These are phyloP conservation scores for Starmera caribaea DNA, from an alignment of 805 yeast genomes.

Conservation along the genomic window DNA sequence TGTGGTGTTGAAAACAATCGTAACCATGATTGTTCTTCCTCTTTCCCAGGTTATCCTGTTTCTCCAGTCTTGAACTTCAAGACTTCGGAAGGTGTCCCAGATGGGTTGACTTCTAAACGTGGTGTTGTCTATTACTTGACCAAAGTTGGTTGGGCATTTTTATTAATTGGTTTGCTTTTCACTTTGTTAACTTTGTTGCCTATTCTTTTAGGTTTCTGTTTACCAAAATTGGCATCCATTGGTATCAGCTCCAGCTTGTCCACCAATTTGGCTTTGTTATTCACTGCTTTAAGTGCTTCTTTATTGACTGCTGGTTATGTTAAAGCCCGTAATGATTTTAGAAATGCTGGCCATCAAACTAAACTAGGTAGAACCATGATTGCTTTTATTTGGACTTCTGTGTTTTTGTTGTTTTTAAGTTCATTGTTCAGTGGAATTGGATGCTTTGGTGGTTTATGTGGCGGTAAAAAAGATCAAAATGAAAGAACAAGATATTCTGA, in stretches of 20 bases:
- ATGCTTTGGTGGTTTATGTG: slow-evolving; percentile 8
- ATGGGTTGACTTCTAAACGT: slow-evolving; percentile 35
- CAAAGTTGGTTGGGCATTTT: slow-evolving; percentile 59
- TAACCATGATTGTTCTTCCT: slow-evolving; percentile 40
- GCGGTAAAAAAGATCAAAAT: slow-evolving; percentile 1
- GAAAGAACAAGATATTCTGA: slow-evolving; percentile 10
- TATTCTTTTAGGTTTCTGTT: slow-evolving; percentile 13
- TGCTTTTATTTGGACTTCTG: slow-evolving; percentile 57
- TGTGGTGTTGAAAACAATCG: slow-evolving; percentile 33
- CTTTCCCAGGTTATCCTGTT: slow-evolving; percentile 72
- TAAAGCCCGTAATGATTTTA: slow-evolving; percentile 40
- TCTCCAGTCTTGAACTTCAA: slow-evolving; percentile 73
- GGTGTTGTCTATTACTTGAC: slow-evolving; percentile 55
- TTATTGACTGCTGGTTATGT: slow-evolving; percentile 47
- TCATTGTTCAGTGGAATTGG: slow-evolving; percentile 13
- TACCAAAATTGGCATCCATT: slow-evolving; percentile 11
- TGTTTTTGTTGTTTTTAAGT: slow-evolving; percentile 15
- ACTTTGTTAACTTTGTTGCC: slow-evolving; percentile 38
- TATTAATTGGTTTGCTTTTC: slow-evolving; percentile 47
- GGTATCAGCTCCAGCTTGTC: slow-evolving; percentile 12
- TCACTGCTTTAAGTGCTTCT: slow-evolving; percentile 35
- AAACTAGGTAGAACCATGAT: slow-evolving; percentile 38
- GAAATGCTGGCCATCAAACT: slow-evolving; percentile 30
- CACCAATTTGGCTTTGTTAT: slow-evolving; percentile 29
- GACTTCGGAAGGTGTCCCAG: slow-evolving; percentile 43